Base-by-base conservation (phyloP, 2,329 filamentous ascomycete genomes). In the Ophiognomonia clavigignenti-juglandacearum region DNA sequence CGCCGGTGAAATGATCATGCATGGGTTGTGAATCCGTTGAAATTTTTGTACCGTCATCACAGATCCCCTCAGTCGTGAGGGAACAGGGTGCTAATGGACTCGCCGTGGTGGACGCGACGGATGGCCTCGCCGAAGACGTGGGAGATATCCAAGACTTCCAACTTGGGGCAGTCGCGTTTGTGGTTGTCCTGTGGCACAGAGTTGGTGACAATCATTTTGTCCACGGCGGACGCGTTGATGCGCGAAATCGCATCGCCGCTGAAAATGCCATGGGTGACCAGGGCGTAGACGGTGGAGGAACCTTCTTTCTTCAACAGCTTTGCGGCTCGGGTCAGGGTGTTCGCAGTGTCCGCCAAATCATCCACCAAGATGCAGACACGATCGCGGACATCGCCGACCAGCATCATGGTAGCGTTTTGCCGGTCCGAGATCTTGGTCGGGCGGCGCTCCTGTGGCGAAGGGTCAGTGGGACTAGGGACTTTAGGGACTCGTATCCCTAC, bases 281-380 rank as follows among this genome's bases (percentile, higher is more conserved):
- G 77, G 6, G 93, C 93, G 64, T 91, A 95, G 38, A 97, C 90
- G 56, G 83, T 83, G 29, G 83, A 86, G n/a, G 93, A 93, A 36
- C 92, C 91, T 68, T 96, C 89, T 60, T 89, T 92, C 73, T 96
- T 96, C 55, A 97, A 73, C n/a, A 97, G 77, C 72, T 97, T 96
- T 24, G 93, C 93, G 8, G 93, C 93, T 51, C 93, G 82, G 0
- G 92, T 97, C 58, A 97, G 96, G 31, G 93, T 98, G 70, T 97
- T 97, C 47, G 87, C 93, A 1, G 93, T 98, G 65, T 98, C 93
- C 18, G 88, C 88, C 59, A 98, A 74, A 65, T 98, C 93, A 65
- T 98, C 93, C 54, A 98, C 82, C 51, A 98, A 75, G 59, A 98
- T 96, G 56, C 89, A 88, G 43, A 47, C 43, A 9, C 86, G 84